A percentile compares a stretch with the other conserved stretches of the same genome.
Evolutionary conservation across 495 filamentous ascomycete species (phyloP).

Genomic region (Cercophora newfieldiana): DNA sequence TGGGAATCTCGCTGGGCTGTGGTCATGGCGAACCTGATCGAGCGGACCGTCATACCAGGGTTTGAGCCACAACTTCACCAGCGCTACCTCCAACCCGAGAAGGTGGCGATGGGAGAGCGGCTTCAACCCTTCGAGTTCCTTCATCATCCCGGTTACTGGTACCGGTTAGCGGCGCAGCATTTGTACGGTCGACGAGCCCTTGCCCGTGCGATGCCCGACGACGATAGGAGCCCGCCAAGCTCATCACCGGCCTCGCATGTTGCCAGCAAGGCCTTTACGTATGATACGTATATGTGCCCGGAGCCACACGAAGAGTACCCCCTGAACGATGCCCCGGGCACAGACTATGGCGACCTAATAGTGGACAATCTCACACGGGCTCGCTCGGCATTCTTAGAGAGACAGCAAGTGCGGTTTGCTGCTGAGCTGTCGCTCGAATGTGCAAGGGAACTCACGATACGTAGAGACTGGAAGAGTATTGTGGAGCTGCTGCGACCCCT

Average conservation of each 20-base stretch:
- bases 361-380: constrained; percentile 60
- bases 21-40: constrained; percentile 78
- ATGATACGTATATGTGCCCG: constrained; percentile 85
- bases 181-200: constrained; percentile 57
- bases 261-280: constrained; percentile 65
- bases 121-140: constrained; percentile 75
- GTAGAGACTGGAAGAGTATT: constrained; percentile 64
- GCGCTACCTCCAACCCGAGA: constrained; percentile 67
- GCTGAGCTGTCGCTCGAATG: constrained; percentile 69
- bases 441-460: constrained; percentile 64
- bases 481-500: constrained; percentile 65
- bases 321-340: constrained; percentile 49
- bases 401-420: constrained; percentile 62
- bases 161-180: constrained; percentile 67
- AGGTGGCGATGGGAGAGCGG: constrained; percentile 63
- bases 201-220: constrained; percentile 69
- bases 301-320: constrained; percentile 72
- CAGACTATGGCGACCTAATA: constrained; percentile 66
- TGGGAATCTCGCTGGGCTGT: constrained; percentile 84
- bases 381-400: constrained; percentile 62
- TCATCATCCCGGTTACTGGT: constrained; percentile 89
- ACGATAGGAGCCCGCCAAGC: constrained; percentile 68
- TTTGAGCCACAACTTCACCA: constrained; percentile 35
- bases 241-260: constrained; percentile 67
- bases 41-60: constrained; percentile 55